These are phyloP conservation scores for Eucalyptus grandis DNA, from an alignment of 345 rosid species.

Conservation along the genomic window DNA sequence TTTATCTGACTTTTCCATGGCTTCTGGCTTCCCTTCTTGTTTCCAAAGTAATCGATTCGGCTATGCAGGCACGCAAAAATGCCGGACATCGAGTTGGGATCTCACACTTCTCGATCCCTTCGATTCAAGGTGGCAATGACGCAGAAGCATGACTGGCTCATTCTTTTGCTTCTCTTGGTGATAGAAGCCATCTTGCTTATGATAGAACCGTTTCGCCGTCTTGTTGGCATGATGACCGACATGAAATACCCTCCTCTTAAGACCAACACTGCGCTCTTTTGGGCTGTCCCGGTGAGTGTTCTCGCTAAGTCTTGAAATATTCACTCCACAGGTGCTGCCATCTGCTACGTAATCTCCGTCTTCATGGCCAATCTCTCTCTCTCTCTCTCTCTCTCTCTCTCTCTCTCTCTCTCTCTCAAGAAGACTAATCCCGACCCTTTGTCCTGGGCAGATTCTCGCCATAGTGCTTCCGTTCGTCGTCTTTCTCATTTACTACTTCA, in stretches of 20 bases:
- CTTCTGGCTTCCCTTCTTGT: neutral
- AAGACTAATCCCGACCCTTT: neutral
- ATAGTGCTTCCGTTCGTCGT: constrained; percentile 20
- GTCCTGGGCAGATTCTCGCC: constrained; percentile 13
- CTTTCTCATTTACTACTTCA: constrained; percentile 18
- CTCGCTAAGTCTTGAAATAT: neutral
- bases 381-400: too few relatives aligned
- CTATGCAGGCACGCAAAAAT: neutral
- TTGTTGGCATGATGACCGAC: constrained; percentile 45
- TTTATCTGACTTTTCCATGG: neutral
- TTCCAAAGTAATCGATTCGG: neutral
- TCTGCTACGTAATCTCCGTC: neutral
- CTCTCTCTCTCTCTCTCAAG: neutral
- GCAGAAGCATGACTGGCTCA: constrained; percentile 42
- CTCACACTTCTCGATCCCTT: constrained; percentile 28
- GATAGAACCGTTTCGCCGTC: constrained; percentile 57
- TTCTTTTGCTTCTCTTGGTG: constrained; percentile 26
- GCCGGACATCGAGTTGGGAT: constrained; percentile 24
- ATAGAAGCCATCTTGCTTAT: constrained; percentile 28
- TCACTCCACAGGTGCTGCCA: neutral
- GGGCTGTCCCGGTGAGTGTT: constrained; percentile 46
- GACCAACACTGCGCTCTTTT: constrained; percentile 34
- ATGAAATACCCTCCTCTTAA: constrained; percentile 46
- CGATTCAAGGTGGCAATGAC: constrained; percentile 20
- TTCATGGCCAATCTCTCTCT: neutral